Evolutionary conservation across 2,329 filamentous ascomycete species (phyloP).

Genomic region (Colletotrichum sp.): DNA sequence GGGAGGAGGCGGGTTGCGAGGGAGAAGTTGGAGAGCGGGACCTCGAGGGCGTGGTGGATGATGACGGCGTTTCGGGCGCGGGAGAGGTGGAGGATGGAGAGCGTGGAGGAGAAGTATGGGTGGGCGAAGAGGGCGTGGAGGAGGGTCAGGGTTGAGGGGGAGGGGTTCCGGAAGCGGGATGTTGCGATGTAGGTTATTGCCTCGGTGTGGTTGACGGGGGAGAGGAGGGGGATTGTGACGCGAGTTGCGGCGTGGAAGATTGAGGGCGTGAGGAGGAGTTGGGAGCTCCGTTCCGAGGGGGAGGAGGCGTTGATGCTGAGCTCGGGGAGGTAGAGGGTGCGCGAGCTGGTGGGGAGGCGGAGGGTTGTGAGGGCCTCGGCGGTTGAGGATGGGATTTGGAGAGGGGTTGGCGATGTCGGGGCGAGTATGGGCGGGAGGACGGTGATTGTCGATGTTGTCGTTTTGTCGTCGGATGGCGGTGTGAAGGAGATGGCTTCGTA

Average conservation of each 20-base stretch:
- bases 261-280: slow-evolving; percentile 25
- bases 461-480: background rate
- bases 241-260: slow-evolving; percentile 27
- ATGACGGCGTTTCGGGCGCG: background rate
- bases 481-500: slow-evolving; percentile 4
- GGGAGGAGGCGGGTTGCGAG: background rate
- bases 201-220: background rate
- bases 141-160: background rate
- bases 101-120: background rate
- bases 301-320: slow-evolving; percentile 29
- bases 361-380: background rate
- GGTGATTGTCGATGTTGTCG: background rate
- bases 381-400: background rate
- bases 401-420: fast-evolving
- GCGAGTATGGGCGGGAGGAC: background rate
- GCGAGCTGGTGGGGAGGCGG: background rate
- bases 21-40: background rate
- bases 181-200: background rate
- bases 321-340: slow-evolving; percentile 28
- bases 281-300: slow-evolving; percentile 24
- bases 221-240: slow-evolving; percentile 28
- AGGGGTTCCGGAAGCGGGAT: background rate
- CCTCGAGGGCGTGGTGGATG: background rate
- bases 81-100: background rate
- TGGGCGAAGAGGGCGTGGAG: background rate